Evolutionary conservation across 352 stramenopile genomes (phyloP), one percentile per base, ranked within the genome.

Genomic region (Phytophthora megakarya): DNA sequence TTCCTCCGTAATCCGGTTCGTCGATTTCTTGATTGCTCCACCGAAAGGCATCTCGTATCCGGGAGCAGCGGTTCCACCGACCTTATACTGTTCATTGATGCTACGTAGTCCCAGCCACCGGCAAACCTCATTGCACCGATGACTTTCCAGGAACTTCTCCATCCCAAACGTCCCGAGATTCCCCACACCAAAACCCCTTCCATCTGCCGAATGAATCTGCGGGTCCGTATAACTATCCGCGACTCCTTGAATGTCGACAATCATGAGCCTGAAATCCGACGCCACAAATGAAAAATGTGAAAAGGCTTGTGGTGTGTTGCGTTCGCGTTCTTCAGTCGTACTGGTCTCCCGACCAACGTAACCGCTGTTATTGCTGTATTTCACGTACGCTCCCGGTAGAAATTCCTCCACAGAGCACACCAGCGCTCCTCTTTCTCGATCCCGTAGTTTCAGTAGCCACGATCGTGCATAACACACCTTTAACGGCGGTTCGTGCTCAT

Each of bases 361-460:
- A 5, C 86, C 86, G 43, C 83, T 92, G 75, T 94, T 94, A 68
- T 94, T 94, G 70, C 81, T 92, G 63, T 94, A 94, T 65, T 94
- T 94, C 35, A 94, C 86, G 62, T 94, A 94, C 9, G 80, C 73
- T n/a, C 86, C 86, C 0, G 80, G 81, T 22, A 94, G 18, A 61
- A 89, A 92, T 54, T 94, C 81, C 61, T 94, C 86, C 21, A 92
- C 80, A 0, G 80, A 90, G 47, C 84, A 92, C 23, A 94, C 80
- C 0, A 91, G 45, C 8, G 86, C 73, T 5, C 73, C 73, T 43
- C 80, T 74, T 7, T 73, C 64, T 44, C 64, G 64, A 61, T 92
- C 84, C 12, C 73, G 63, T 19, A 94, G 71, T 48, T 94, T 92
- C 11, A 94, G 67, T 23, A 92, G 23, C 86, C 86, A 94, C 10